Conservation (phyloP, 2,329 filamentous ascomycete species). For the Aspergillus latus region DNA sequence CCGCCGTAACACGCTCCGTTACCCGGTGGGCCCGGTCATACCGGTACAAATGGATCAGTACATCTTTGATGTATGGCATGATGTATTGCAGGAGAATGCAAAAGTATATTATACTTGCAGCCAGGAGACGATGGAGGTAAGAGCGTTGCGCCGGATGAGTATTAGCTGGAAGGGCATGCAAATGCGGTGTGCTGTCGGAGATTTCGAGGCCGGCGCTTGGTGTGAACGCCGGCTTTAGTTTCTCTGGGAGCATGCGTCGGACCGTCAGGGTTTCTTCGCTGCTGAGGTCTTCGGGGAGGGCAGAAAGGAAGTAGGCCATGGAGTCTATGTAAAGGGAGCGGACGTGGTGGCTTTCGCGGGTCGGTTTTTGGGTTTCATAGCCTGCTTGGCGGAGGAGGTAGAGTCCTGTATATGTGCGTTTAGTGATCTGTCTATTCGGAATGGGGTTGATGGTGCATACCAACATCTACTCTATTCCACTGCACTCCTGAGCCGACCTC, state of each 20-base stretch:
- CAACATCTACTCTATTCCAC: constrained; percentile 38
- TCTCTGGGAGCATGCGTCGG: constrained; percentile 28
- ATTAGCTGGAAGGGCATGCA: not conserved
- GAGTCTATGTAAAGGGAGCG: constrained; percentile 39
- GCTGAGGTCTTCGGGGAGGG: constrained; percentile 33
- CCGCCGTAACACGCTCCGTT: constrained; percentile 57
- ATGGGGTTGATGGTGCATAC: constrained; percentile 18
- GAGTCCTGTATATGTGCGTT: constrained; percentile 27
- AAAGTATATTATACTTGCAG: constrained; percentile 56
- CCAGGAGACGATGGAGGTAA: constrained; percentile 60
- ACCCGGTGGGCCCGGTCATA: constrained; percentile 68
- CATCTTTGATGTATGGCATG: constrained; percentile 59
- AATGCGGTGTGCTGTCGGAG: not conserved
- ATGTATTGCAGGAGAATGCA: constrained; percentile 62
- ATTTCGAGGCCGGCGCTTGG: not conserved
- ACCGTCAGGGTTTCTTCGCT: constrained; percentile 32
- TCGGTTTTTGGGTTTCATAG: constrained; percentile 35
- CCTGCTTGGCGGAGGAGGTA: constrained; percentile 38
- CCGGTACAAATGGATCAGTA: constrained; percentile 55
- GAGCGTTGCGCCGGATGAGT: constrained; percentile 35
- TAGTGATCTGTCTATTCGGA: not conserved
- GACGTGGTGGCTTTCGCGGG: constrained; percentile 32
- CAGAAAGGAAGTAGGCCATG: constrained; percentile 40
- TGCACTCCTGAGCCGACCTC: constrained; percentile 33
- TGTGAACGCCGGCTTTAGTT: constrained; percentile 20